Percentiles rank a stretch among this genome's conserved stretches.
These are phyloP conservation scores for Skeletonema tropicum DNA, from an alignment of 108 stramenopile species.

Conservation along the genomic window DNA sequence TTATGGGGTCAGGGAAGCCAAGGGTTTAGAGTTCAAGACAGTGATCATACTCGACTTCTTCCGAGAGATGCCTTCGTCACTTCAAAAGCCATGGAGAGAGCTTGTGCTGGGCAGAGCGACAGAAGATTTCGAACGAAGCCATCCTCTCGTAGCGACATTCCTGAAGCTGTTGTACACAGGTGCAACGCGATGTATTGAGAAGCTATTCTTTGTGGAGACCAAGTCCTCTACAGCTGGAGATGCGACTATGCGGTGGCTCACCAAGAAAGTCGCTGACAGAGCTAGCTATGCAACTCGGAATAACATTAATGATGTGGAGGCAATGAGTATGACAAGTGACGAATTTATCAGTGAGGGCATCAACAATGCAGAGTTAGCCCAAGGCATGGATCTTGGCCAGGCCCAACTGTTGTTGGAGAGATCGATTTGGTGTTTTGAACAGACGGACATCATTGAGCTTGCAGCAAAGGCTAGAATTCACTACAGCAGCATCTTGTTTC, in stretches of 20 bases:
- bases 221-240: slow-evolving; percentile 31
- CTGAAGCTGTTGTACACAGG: slow-evolving; percentile 62
- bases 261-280: not conserved
- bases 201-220: slow-evolving; percentile 59
- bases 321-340: slow-evolving; percentile 39
- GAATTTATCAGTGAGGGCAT: slow-evolving; percentile 38
- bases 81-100: slow-evolving; percentile 50
- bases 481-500: slow-evolving; percentile 30
- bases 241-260: slow-evolving; percentile 32
- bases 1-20: slow-evolving; percentile 52
- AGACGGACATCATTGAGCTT: slow-evolving; percentile 25
- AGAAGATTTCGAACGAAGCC: not conserved
- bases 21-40: slow-evolving; percentile 58
- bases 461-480: slow-evolving; percentile 45
- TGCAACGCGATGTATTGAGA: slow-evolving; percentile 50
- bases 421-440: slow-evolving; percentile 48
- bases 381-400: slow-evolving; percentile 7
- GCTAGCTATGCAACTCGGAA: slow-evolving; percentile 24
- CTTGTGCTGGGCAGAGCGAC: slow-evolving; percentile 32
- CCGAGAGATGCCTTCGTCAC: slow-evolving; percentile 11
- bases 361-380: slow-evolving; percentile 38
- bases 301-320: slow-evolving; percentile 32
- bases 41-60: slow-evolving; percentile 65
- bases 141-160: slow-evolving; percentile 49
- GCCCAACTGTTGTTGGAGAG: slow-evolving; percentile 16